Percentiles rank a stretch among this genome's conserved stretches.
phyloP scores from a whole-genome alignment of 2,329 filamentous ascomycete species.

The Cladophialophora yegresii region DNA sequence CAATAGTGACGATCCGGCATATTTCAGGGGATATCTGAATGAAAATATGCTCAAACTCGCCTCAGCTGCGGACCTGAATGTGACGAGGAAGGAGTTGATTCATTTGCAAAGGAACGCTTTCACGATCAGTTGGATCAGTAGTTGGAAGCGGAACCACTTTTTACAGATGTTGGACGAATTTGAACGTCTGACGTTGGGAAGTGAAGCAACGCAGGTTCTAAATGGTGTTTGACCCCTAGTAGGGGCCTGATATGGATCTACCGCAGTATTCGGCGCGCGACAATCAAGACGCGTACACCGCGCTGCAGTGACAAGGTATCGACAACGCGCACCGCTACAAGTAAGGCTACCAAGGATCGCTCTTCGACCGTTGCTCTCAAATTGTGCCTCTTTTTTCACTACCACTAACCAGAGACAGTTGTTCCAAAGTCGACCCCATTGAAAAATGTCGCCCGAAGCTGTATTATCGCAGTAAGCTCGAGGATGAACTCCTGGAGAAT shows the following conservation, averaged over 20 bases:
- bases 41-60: conserved; percentile 35
- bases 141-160: conserved; percentile 32
- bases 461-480: conserved; percentile 72
- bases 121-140: conserved; percentile 34
- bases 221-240: conserved; percentile 10
- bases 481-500: conserved; percentile 78
- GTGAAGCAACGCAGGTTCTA: neutral
- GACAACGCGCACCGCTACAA: neutral
- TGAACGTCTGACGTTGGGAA: conserved; percentile 19
- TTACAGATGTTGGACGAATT: conserved; percentile 30
- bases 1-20: conserved; percentile 36
- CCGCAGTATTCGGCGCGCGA: neutral
- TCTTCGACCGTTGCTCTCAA: neutral
- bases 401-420: conserved; percentile 13
- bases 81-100: conserved; percentile 31
- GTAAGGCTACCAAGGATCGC: neutral
- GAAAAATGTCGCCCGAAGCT: conserved; percentile 73
- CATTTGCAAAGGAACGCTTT: conserved; percentile 35
- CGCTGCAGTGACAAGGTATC: neutral
- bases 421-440: conserved; percentile 57
- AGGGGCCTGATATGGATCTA: neutral
- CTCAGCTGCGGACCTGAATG: conserved; percentile 19
- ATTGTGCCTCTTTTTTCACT: neutral
- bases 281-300: neutral
- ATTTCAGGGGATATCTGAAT: conserved; percentile 35